These are phyloP conservation scores for Botrytis hyacinthi DNA, from an alignment of 2,329 filamentous ascomycete species.

Conservation along the genomic window DNA sequence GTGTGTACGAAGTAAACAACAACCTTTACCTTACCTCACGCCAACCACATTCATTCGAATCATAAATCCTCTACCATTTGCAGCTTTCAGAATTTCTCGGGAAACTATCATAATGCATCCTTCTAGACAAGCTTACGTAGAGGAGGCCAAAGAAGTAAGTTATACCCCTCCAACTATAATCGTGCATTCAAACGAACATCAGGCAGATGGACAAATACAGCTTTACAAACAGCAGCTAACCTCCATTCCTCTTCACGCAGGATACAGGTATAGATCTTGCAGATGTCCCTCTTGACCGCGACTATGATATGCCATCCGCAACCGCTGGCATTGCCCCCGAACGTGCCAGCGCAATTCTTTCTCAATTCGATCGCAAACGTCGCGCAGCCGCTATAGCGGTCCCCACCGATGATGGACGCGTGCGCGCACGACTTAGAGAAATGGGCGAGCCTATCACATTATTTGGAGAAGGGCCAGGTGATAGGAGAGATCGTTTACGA, in stretches of 20 bases:
- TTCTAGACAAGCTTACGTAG: constrained; percentile 87
- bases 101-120: constrained; percentile 65
- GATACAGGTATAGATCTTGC: constrained; percentile 56
- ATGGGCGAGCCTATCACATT: constrained; percentile 92
- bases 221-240: constrained; percentile 8
- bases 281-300: constrained; percentile 69
- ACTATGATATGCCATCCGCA: constrained; percentile 57
- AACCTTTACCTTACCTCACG: background rate
- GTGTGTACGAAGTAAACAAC: background rate
- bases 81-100: background rate
- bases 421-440: constrained; percentile 76
- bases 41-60: background rate
- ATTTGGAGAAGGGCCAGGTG: constrained; percentile 85
- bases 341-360: constrained; percentile 38
- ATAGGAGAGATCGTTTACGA: constrained; percentile 82
- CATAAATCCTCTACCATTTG: background rate
- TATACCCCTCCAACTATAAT: constrained; percentile 14
- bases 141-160: constrained; percentile 74
- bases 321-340: constrained; percentile 38
- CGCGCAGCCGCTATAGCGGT: constrained; percentile 86
- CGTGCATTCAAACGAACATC: constrained; percentile 3
- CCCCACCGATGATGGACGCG: constrained; percentile 87
- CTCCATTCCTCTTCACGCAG: constrained; percentile 25
- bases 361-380: constrained; percentile 86
- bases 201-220: constrained; percentile 1